Evolutionary conservation across 148 eudicot species (phyloP), one percentile per base, ranked within the genome.

Genomic region (Diospyros kaki): DNA sequence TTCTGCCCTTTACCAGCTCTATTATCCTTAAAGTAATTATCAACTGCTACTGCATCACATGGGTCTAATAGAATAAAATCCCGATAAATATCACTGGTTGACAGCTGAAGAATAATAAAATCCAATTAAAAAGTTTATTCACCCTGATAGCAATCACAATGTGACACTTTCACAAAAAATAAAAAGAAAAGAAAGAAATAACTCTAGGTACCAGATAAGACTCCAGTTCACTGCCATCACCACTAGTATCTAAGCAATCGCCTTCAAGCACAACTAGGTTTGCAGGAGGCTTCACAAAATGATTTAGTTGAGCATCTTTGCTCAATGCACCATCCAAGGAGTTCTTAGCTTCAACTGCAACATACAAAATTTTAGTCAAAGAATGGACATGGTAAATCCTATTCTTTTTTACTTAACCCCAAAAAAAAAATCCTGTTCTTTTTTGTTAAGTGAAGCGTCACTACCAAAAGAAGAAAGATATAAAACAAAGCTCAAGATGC

Each of bases 251-350:
- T 75, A 95, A 81, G 84, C 91, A 88, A 84, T 95, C 99, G 71
- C 96, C 96, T 88, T 95, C 99, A 77, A 90, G 93, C 58, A 95
- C 96, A 72, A 90, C 94, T 41, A 93, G 77, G 77, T 94, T 93
- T 60, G 97, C 91, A 73, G 97, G 99, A 80, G 94, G 88, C 84
- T 90, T 90, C 64, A 87, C 78, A 48, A 48, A 48, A 4, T 48
- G 52, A 69, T 79, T 83, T 70, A 74, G 72, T 72, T 77, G 82
- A 67, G 79, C 63, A 72, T 87, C 85, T 77, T 81, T 85, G 80
- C 83, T 59, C n/a, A 80, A 64, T 60, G 72, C 55, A 72, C 63
- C 74, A 64, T 89, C 97, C 60, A 92, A 81, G 71, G 84, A 85
- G 75, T 80, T 89, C 72, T 90, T 92, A 39, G 85, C 80, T 44